A percentile compares a stretch with the other conserved stretches of the same genome.
Evolutionary conservation across 1,139 yeast species (phyloP).

Genomic region (Sugiyamaella novakii): DNA sequence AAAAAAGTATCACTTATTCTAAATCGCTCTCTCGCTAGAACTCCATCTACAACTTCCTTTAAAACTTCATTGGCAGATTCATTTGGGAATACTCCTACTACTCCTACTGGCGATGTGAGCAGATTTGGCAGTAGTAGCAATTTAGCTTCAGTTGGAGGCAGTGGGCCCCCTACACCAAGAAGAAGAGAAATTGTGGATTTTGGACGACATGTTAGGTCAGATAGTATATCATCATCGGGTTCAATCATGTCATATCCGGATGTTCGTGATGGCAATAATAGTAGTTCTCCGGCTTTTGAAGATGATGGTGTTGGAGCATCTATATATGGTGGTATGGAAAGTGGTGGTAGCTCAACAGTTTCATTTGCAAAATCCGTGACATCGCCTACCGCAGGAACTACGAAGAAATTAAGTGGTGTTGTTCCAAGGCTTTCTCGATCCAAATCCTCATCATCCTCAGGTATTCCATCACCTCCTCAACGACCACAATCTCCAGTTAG

Average conservation of each 20-base stretch:
- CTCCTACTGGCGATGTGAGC: constrained; percentile 22
- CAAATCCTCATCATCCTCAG: constrained; percentile 8
- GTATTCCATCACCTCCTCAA: constrained; percentile 3
- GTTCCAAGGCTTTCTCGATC: constrained; percentile 12
- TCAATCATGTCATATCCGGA: constrained; percentile 4
- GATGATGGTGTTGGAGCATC: neutral
- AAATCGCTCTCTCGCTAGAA: constrained; percentile 72
- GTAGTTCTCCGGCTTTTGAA: neutral
- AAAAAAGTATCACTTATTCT: constrained; percentile 75
- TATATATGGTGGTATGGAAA: neutral
- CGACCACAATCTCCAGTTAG: neutral
- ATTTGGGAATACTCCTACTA: constrained; percentile 33
- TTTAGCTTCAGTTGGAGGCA: constrained; percentile 15
- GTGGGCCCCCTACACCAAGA: constrained; percentile 19
- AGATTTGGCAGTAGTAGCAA: constrained; percentile 13
- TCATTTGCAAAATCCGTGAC: constrained; percentile 8
- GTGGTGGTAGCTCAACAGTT: constrained; percentile 5
- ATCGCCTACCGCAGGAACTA: neutral
- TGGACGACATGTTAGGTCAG: constrained; percentile 16
- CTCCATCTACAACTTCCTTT: constrained; percentile 75
- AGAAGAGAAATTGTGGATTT: constrained; percentile 30
- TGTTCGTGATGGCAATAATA: neutral
- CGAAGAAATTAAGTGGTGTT: constrained; percentile 13
- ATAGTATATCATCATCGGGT: constrained; percentile 9
- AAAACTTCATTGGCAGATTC: constrained; percentile 62